Conservation (phyloP, 495 filamentous ascomycete genomes). For the Penicillium salamii region DNA sequence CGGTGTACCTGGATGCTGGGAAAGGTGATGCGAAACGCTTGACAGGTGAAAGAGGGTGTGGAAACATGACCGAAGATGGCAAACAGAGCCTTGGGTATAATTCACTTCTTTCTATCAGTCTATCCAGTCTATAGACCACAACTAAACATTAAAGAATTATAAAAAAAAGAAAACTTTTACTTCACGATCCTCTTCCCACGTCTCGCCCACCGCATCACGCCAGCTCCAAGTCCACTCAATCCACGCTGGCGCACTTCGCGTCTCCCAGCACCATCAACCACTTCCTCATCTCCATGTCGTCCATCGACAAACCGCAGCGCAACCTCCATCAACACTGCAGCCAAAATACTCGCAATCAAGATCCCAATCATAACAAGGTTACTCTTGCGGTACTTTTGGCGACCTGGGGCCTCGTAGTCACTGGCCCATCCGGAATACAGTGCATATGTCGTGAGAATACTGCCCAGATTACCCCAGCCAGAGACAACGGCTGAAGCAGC, state of each 20-base stretch:
- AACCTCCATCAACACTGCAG: slow-evolving; percentile 64
- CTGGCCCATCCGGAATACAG: slow-evolving; percentile 81
- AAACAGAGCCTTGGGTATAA: not conserved
- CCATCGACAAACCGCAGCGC: slow-evolving; percentile 62
- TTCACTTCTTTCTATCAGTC: not conserved
- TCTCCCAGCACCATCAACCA: slow-evolving; percentile 67
- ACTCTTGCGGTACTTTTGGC: slow-evolving; percentile 74
- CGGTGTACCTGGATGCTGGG: too few species aligned
- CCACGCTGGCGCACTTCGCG: slow-evolving; percentile 68
- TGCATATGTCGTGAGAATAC: slow-evolving; percentile 84
- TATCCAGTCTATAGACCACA: not conserved
- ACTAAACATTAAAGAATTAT: not conserved
- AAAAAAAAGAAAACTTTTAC: not conserved
- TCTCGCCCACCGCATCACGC: slow-evolving; percentile 14
- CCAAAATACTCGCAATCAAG: slow-evolving; percentile 69
- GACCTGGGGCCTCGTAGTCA: slow-evolving; percentile 61
- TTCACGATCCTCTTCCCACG: slow-evolving; percentile 2
- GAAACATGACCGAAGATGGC: not conserved
- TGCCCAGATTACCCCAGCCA: slow-evolving; percentile 80
- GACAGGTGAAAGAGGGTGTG: too few species aligned
- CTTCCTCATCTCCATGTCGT: slow-evolving; percentile 44
- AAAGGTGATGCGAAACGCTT: too few species aligned
- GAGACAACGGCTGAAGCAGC: slow-evolving; percentile 82
- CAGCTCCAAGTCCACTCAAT: slow-evolving; percentile 51
- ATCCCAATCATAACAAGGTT: slow-evolving; percentile 89